Evolutionary conservation across 1,284 basidiomycete species (phyloP).

Genomic region (Xanthoconium separans): DNA sequence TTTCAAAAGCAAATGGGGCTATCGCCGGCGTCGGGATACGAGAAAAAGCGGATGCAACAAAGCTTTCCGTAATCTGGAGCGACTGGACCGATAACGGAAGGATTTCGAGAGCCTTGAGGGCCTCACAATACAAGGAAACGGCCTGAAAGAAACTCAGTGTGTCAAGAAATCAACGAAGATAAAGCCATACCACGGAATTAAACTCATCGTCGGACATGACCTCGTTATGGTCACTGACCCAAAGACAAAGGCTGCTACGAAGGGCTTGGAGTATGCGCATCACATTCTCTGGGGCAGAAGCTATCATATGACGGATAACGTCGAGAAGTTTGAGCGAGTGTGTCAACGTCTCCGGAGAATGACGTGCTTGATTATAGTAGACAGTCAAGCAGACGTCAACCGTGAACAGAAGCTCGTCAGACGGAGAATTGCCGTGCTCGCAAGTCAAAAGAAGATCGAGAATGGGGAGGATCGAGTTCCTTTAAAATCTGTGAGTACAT

Average conservation of each 20-base stretch:
- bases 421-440: conserved; percentile 10
- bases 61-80: conserved; percentile 39
- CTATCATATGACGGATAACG: conserved; percentile 35
- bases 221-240: conserved; percentile 50
- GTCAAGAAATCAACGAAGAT: neutral
- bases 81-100: conserved; percentile 39
- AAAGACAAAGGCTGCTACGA: conserved; percentile 42
- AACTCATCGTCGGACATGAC: conserved; percentile 44
- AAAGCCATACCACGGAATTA: conserved; percentile 44
- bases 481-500: conserved; percentile 10
- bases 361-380: conserved; percentile 34
- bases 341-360: conserved; percentile 24
- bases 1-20: conserved; percentile 49
- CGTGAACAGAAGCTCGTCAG: conserved; percentile 14
- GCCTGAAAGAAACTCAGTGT: conserved; percentile 35
- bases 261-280: conserved; percentile 36
- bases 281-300: conserved; percentile 22
- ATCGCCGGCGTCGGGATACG: conserved; percentile 44
- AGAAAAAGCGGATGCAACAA: conserved; percentile 49
- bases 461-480: conserved; percentile 21
- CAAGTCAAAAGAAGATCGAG: conserved; percentile 20
- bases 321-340: conserved; percentile 38
- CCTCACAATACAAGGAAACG: conserved; percentile 43
- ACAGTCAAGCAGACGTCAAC: conserved; percentile 33
- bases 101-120: conserved; percentile 38